A percentile compares a stretch with the other conserved stretches of the same genome.
These are phyloP conservation scores for Ophiostoma quercus DNA, from an alignment of 2,329 filamentous ascomycete species.

Conservation along the genomic window DNA sequence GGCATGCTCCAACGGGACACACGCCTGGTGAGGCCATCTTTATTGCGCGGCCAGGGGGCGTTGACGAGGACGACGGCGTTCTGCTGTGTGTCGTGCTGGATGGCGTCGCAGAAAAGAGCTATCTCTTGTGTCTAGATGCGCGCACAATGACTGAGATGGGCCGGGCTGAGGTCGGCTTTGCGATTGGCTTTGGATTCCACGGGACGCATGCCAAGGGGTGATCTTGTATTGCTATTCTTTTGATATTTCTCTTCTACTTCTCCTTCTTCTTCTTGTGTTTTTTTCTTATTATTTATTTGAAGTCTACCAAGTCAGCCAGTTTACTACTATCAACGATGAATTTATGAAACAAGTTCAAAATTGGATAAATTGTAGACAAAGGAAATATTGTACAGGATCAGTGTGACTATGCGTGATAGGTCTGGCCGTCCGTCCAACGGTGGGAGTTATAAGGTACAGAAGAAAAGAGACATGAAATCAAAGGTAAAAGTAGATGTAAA, in stretches of 20 bases:
- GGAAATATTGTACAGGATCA: background rate
- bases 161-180: constrained; percentile 56
- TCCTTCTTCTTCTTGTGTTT: too few relatives aligned
- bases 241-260: background rate
- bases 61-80: constrained; percentile 58
- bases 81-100: constrained; percentile 61
- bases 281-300: too few relatives aligned
- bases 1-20: constrained; percentile 51
- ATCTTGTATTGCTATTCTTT: background rate
- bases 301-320: too few relatives aligned
- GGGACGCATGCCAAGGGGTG: constrained; percentile 42
- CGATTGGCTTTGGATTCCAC: constrained; percentile 61
- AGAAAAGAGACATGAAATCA: background rate
- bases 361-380: background rate
- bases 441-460: background rate
- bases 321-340: too few relatives aligned
- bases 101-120: constrained; percentile 53
- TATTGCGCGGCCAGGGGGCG: constrained; percentile 46
- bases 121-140: constrained; percentile 61
- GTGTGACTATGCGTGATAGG: background rate
- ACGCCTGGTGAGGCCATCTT: constrained; percentile 68
- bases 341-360: background rate
- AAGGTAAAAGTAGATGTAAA: background rate
- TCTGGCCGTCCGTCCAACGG: background rate
- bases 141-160: constrained; percentile 58